phyloP scores from a whole-genome alignment of 805 yeast genomes.

The Saccharomycopsis amapae region DNA sequence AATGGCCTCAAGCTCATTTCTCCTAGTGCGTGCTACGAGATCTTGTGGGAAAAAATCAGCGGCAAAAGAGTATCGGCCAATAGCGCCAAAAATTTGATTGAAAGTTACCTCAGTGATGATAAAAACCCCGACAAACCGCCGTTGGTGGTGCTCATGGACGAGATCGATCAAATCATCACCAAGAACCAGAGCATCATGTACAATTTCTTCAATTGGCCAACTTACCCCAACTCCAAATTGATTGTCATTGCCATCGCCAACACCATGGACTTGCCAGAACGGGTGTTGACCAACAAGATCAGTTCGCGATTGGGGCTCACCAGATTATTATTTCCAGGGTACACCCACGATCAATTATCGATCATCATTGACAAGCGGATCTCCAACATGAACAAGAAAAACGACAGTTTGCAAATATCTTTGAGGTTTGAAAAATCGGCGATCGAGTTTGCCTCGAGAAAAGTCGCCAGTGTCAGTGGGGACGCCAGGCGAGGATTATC shows the following conservation, averaged over 20 bases:
- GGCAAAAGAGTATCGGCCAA: slow-evolving; percentile 52
- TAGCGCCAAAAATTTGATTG: slow-evolving; percentile 61
- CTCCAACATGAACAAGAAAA: slow-evolving; percentile 35
- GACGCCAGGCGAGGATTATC: slow-evolving; percentile 92
- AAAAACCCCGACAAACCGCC: slow-evolving; percentile 36
- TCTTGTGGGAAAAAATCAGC: slow-evolving; percentile 69
- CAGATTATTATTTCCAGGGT: slow-evolving; percentile 84
- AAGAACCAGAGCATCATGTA: slow-evolving; percentile 82
- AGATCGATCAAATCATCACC: slow-evolving; percentile 84
- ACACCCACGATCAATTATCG: slow-evolving; percentile 70
- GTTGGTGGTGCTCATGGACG: slow-evolving; percentile 78
- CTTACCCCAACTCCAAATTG: slow-evolving; percentile 67
- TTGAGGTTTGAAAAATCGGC: slow-evolving; percentile 60
- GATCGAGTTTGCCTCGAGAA: slow-evolving; percentile 83
- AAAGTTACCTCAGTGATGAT: slow-evolving; percentile 52
- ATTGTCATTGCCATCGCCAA: slow-evolving; percentile 92
- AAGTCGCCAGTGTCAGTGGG: slow-evolving; percentile 94
- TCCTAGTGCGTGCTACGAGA: slow-evolving; percentile 77
- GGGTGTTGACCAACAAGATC: slow-evolving; percentile 78
- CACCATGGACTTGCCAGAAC: slow-evolving; percentile 94
- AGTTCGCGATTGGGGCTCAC: slow-evolving; percentile 86
- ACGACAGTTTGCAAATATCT: slow-evolving; percentile 33
- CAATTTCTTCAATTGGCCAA: slow-evolving; percentile 97
- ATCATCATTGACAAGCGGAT: slow-evolving; percentile 68
- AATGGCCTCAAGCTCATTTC: slow-evolving; percentile 82